phyloP scores from a whole-genome alignment of 2,329 filamentous ascomycete genomes.

The Aspergillus sp. region DNA sequence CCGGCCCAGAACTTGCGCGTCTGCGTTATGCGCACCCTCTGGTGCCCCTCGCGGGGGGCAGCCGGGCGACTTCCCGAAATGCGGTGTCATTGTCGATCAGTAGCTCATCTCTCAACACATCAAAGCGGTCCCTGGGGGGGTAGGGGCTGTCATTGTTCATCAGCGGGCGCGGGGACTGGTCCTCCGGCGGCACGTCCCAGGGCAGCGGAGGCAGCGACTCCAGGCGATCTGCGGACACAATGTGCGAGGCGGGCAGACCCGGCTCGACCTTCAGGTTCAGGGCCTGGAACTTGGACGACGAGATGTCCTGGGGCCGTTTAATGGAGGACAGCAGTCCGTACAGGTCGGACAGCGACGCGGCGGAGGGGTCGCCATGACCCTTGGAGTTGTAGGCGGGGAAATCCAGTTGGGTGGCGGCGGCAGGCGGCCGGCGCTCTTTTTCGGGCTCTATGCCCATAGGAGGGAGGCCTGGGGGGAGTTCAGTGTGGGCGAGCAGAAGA shows the following conservation, averaged over 20 bases:
- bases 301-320: conserved; percentile 33
- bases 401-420: conserved; percentile 41
- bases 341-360: conserved; percentile 28
- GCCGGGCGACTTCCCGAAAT: conserved; percentile 46
- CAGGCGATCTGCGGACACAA: conserved; percentile 28
- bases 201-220: conserved; percentile 29
- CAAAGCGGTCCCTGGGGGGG: conserved; percentile 42
- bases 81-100: conserved; percentile 47
- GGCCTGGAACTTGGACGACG: conserved; percentile 26
- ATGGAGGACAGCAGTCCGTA: conserved; percentile 37
- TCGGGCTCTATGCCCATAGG: conserved; percentile 25
- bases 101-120: conserved; percentile 42
- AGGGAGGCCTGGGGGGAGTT: conserved; percentile 17
- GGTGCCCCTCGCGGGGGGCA: conserved; percentile 36
- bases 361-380: conserved; percentile 23
- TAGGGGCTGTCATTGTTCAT: conserved; percentile 43
- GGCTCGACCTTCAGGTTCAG: conserved; percentile 33
- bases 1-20: conserved; percentile 53
- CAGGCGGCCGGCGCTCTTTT: conserved; percentile 40
- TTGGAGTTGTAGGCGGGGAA: conserved; percentile 40
- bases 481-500: not conserved
- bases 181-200: conserved; percentile 18
- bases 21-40: conserved; percentile 44
- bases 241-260: conserved; percentile 25
- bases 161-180: conserved; percentile 19